Percentiles rank a stretch among this genome's conserved stretches.
These are phyloP conservation scores for Salvia rosmarinus DNA, from an alignment of 257 asterid species.

Conservation along the genomic window DNA sequence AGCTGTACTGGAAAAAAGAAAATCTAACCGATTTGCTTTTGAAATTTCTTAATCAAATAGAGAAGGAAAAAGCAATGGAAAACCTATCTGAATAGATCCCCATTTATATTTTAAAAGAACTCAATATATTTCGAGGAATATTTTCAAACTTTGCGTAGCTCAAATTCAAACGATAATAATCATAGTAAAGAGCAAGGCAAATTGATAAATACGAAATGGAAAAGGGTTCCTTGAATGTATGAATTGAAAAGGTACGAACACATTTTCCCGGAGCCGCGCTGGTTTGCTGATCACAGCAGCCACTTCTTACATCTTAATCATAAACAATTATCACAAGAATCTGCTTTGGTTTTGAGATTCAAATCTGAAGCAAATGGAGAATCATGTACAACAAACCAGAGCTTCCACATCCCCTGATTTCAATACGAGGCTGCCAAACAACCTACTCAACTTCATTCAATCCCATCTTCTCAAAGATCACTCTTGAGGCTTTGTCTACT, in stretches of 20 bases:
- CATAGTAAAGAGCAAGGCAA: background rate
- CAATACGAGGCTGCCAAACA: constrained; percentile 26
- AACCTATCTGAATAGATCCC: no score
- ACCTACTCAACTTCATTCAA: background rate
- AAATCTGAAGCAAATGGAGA: constrained; percentile 24
- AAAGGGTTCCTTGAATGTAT: constrained; percentile 17
- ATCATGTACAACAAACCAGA: constrained; percentile 43
- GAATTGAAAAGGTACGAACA: constrained; percentile 27
- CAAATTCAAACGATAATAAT: background rate
- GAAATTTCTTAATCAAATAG: no score
- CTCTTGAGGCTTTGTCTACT: constrained; percentile 40
- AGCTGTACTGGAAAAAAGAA: no score
- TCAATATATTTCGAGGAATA: no score
- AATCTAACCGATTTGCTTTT: no score
- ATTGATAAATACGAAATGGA: constrained; percentile 16
- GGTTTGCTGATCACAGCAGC: constrained; percentile 22
- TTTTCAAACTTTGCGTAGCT: no score
- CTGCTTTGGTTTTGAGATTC: constrained; percentile 28
- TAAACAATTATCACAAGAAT: constrained; percentile 36
- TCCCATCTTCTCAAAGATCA: constrained; percentile 37
- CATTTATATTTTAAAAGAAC: no score
- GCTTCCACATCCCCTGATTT: background rate
- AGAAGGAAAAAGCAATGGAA: no score
- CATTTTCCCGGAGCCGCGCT: constrained; percentile 8
- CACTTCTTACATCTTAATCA: constrained; percentile 27